Evolutionary conservation across 1,284 basidiomycete genomes (phyloP).

Genomic region (Rhodotorula sp.): DNA sequence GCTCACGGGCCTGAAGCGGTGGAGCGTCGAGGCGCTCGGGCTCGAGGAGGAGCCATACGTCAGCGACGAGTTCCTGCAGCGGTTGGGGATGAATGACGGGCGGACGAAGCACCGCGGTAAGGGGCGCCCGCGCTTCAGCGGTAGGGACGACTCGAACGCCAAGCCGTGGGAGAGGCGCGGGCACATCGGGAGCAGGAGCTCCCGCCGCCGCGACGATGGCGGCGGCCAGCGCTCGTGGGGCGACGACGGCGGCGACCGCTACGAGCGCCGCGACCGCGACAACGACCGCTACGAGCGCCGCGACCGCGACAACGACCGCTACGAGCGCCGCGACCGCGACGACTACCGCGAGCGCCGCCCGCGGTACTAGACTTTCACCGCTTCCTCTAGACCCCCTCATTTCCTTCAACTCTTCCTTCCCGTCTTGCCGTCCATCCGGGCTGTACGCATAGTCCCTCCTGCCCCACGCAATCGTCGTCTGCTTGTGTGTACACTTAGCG

Average conservation of each 20-base stretch:
- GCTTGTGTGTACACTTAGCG: too few species aligned
- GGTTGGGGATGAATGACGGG: constrained; percentile 50
- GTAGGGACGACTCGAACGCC: not conserved
- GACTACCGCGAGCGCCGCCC: not conserved
- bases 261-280: not conserved
- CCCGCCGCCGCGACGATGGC: not conserved
- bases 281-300: too few species aligned
- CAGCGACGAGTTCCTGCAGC: constrained; percentile 57
- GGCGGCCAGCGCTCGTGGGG: not conserved
- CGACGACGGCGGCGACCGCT: not conserved
- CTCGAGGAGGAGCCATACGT: constrained; percentile 59
- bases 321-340: not conserved
- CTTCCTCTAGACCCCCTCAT: not conserved
- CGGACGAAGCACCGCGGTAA: constrained; percentile 24
- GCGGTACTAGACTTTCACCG: not conserved
- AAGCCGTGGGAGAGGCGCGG: not conserved
- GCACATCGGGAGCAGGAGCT: not conserved
- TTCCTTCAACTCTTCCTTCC: not conserved
- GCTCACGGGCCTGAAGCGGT: constrained; percentile 65
- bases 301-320: not conserved
- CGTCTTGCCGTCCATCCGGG: not conserved
- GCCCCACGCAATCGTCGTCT: too few species aligned
- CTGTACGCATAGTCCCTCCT: not conserved
- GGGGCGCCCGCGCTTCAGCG: not conserved
- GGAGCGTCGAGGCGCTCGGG: constrained; percentile 63